Conservation (phyloP, 2,329 filamentous ascomycete species). For the Emericellopsis atlantica region DNA sequence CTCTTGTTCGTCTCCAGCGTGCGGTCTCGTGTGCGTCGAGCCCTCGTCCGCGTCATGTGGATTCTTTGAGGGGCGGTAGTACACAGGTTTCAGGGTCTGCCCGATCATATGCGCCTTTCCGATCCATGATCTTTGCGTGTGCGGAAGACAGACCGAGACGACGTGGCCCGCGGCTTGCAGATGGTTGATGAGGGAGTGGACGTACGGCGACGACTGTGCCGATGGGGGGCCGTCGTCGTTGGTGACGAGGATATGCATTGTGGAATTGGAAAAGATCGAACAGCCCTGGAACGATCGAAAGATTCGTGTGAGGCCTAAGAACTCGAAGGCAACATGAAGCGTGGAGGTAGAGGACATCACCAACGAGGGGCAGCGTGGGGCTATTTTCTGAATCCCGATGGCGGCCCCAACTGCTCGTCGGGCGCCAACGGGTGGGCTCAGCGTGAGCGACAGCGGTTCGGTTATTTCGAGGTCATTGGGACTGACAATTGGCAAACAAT, state of each 20-base stretch:
- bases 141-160: constrained; percentile 85
- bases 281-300: too few species aligned
- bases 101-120: constrained; percentile 96
- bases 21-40: constrained; percentile 44
- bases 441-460: too few species aligned
- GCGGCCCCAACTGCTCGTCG: too few species aligned
- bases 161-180: constrained; percentile 66
- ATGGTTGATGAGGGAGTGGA: constrained; percentile 59
- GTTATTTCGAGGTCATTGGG: too few species aligned
- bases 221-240: constrained; percentile 79
- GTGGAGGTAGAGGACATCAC: too few species aligned
- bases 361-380: constrained; percentile 2
- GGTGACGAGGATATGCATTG: constrained; percentile 53
- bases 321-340: constrained; percentile 10
- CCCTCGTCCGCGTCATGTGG: constrained; percentile 40
- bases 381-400: neutral
- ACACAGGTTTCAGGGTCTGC: constrained; percentile 70
- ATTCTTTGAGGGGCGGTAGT: constrained; percentile 54
- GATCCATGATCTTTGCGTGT: constrained; percentile 93
- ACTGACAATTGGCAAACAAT: too few species aligned
- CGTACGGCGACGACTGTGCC: constrained; percentile 65
- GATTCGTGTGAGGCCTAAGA: neutral
- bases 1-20: constrained; percentile 45
- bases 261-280: constrained; percentile 5
- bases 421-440: too few species aligned